A percentile compares a stretch with the other conserved stretches of the same genome.
Conservation (phyloP, 352 stramenopile species). For the Phytopythium mirpurense region DNA sequence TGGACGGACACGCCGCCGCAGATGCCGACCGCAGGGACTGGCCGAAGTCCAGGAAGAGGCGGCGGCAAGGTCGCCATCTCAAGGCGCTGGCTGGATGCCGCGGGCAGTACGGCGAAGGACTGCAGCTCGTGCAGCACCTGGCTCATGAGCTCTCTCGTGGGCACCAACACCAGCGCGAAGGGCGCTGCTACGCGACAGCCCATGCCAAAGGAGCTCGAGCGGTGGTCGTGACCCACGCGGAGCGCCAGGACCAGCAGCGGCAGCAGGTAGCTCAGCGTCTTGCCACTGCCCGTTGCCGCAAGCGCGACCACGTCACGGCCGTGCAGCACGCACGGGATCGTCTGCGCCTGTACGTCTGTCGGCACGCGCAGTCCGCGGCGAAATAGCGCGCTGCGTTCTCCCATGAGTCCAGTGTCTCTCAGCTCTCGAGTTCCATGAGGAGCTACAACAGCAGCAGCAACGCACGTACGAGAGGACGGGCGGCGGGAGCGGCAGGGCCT, state of each 20-base stretch:
- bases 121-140: constrained; percentile 89
- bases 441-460: too few relatives aligned
- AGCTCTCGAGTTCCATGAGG: too few relatives aligned
- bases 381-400: constrained; percentile 12
- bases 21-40: constrained; percentile 29
- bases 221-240: too few relatives aligned
- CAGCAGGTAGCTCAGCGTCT: constrained; percentile 96
- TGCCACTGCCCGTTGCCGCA: constrained; percentile 94
- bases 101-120: constrained; percentile 13
- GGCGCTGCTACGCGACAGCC: constrained; percentile 7
- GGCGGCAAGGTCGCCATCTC: not conserved
- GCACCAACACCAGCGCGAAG: constrained; percentile 89
- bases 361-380: constrained; percentile 71
- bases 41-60: not conserved
- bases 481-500: constrained; percentile 22
- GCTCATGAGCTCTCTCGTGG: constrained; percentile 94
- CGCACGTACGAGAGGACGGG: constrained; percentile 14
- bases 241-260: constrained; percentile 58
- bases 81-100: not conserved
- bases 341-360: constrained; percentile 96
- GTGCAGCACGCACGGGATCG: constrained; percentile 76
- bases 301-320: constrained; percentile 91
- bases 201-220: not conserved
- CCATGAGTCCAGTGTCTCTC: too few relatives aligned
- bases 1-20: constrained; percentile 37